phyloP scores from a whole-genome alignment of 768 basidiomycete species.

The Suillus brevipes region DNA sequence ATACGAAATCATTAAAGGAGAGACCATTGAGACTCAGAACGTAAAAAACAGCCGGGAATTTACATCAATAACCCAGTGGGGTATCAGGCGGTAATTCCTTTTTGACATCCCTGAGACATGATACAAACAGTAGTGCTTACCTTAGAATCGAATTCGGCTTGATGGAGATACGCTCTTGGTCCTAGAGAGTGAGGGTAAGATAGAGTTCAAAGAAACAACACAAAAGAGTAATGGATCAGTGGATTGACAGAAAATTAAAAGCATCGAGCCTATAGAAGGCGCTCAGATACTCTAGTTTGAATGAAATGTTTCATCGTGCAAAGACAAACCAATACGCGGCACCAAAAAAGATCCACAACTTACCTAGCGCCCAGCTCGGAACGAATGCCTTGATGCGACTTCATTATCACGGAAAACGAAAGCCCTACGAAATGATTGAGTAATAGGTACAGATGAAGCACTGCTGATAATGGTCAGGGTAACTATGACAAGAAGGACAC shows the following conservation, averaged over 20 bases:
- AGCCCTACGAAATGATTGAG: constrained; percentile 13
- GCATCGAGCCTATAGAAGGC: constrained; percentile 58
- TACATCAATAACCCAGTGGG: constrained; percentile 56
- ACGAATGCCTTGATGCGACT: background rate
- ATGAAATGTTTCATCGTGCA: constrained; percentile 58
- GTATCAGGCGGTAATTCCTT: constrained; percentile 89
- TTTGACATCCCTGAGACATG: constrained; percentile 52
- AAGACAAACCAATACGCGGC: constrained; percentile 13
- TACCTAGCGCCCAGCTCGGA: constrained; percentile 10
- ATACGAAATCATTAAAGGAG: background rate
- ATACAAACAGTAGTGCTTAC: constrained; percentile 6
- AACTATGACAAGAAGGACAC: constrained; percentile 84
- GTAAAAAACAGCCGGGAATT: constrained; percentile 76
- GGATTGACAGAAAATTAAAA: constrained; percentile 66
- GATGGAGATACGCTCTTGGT: background rate
- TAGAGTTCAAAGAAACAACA: background rate
- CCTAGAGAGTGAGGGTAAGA: background rate
- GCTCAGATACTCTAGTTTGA: constrained; percentile 97
- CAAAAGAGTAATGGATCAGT: constrained; percentile 46
- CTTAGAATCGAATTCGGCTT: background rate
- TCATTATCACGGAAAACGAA: background rate
- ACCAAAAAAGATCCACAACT: constrained; percentile 10
- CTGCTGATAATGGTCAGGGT: constrained; percentile 69
- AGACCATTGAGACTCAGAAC: constrained; percentile 46
- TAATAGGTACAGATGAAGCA: background rate